Percentiles rank a stretch among this genome's conserved stretches.
phyloP scores from a whole-genome alignment of 1,139 yeast genomes.

The Pichia sp. region DNA sequence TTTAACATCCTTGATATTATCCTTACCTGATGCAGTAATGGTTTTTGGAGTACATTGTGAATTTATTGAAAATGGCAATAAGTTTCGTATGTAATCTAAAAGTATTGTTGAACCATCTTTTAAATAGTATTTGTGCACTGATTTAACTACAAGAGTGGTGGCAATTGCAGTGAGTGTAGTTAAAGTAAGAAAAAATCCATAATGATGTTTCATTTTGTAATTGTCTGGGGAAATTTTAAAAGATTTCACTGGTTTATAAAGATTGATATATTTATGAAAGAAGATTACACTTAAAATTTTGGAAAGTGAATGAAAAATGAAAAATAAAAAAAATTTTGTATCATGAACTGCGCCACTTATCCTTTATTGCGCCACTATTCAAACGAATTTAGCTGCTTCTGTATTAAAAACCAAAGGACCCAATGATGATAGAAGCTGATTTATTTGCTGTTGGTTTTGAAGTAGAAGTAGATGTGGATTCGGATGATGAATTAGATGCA shows the following conservation, averaged over 20 bases:
- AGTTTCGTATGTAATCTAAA: constrained; percentile 12
- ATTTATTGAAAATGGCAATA: neutral
- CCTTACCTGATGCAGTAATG: neutral
- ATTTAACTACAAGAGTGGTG: constrained; percentile 13
- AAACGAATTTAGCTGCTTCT: neutral
- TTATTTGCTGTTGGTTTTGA: neutral
- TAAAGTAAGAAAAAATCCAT: neutral
- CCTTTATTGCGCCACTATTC: neutral
- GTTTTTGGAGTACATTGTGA: neutral
- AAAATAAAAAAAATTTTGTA: neutral
- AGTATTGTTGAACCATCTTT: constrained; percentile 8
- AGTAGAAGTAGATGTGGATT: neutral
- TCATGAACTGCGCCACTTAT: neutral
- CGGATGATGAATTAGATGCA: neutral
- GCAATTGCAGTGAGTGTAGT: constrained; percentile 10
- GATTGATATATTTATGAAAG: too few relatives aligned
- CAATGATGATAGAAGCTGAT: constrained; percentile 9
- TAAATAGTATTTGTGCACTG: constrained; percentile 10
- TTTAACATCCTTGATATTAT: constrained; percentile 16
- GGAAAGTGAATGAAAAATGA: neutral
- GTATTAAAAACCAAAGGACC: constrained; percentile 13
- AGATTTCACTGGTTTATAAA: too few relatives aligned
- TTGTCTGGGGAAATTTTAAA: neutral
- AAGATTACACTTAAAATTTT: too few relatives aligned
- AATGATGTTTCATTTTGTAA: constrained; percentile 2